Conservation (phyloP, 331 rosid genomes). For the Stylosanthes scabra region DNA sequence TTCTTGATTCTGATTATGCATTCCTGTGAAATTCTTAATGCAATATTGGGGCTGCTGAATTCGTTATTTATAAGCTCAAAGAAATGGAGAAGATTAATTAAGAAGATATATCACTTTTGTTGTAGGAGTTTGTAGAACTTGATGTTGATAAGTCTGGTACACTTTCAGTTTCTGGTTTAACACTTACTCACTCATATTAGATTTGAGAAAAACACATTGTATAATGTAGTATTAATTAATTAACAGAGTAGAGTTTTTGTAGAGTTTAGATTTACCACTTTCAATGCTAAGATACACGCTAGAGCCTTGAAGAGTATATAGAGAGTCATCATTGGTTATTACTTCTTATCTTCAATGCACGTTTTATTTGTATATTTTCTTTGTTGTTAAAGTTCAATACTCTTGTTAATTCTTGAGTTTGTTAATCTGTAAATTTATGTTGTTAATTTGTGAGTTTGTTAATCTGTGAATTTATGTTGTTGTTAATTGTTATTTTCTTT, state of each 20-base stretch:
- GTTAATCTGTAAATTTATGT: too few species aligned
- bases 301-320: conserved; percentile 21
- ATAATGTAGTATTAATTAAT: too few species aligned
- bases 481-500: too few species aligned
- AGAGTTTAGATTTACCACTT: conserved; percentile 5
- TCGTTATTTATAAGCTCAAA: conserved; percentile 74
- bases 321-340: neutral
- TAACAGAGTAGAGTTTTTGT: conserved; percentile 8
- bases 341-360: too few species aligned
- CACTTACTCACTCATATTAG: conserved; percentile 67
- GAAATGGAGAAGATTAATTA: conserved; percentile 93
- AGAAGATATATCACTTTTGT: conserved; percentile 73
- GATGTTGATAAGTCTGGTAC: conserved; percentile 95
- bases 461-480: too few species aligned
- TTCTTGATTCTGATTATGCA: too few species aligned
- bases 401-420: too few species aligned
- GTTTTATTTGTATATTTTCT: too few species aligned
- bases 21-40: too few species aligned
- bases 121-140: conserved; percentile 84
- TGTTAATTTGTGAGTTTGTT: too few species aligned
- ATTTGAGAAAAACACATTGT: conserved; percentile 18
- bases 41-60: conserved; percentile 91
- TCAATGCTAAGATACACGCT: neutral
- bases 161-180: conserved; percentile 65
- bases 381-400: too few species aligned